Conservation (phyloP, 2,329 filamentous ascomycete genomes). For the Penicillium sp. region DNA sequence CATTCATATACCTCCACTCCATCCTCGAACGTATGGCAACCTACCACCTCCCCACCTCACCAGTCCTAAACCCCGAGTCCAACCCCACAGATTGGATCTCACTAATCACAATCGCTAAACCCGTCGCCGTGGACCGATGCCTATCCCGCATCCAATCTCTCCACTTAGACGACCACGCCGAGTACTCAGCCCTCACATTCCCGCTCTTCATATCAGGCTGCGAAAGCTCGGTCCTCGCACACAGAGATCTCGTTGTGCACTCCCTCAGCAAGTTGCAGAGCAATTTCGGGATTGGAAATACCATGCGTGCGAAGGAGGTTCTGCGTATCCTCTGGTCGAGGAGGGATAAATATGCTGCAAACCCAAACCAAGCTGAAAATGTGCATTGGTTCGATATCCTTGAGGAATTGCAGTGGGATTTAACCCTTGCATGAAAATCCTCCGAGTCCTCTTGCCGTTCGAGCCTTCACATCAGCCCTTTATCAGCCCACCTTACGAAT, state of each 20-base stretch:
- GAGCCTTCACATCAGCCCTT: no score
- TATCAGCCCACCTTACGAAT: no score
- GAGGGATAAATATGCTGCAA: slow-evolving; percentile 19
- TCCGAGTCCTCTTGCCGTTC: not conserved
- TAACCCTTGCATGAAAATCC: slow-evolving; percentile 33
- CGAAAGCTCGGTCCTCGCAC: slow-evolving; percentile 28
- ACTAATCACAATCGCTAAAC: slow-evolving; percentile 34
- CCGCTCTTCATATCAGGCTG: slow-evolving; percentile 43
- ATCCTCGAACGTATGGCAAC: slow-evolving; percentile 35
- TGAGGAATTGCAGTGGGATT: slow-evolving; percentile 37
- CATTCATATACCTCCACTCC: slow-evolving; percentile 43
- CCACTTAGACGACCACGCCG: slow-evolving; percentile 38
- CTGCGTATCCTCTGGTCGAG: slow-evolving; percentile 33
- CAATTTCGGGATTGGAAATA: slow-evolving; percentile 44
- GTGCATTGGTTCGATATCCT: slow-evolving; percentile 39
- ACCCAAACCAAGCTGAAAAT: not conserved
- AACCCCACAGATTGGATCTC: slow-evolving; percentile 10
- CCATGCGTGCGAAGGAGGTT: slow-evolving; percentile 37
- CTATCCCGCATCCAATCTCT: slow-evolving; percentile 30
- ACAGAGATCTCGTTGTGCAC: slow-evolving; percentile 31
- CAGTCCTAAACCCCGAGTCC: not conserved
- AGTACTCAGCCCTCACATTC: slow-evolving; percentile 44
- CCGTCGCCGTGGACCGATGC: slow-evolving; percentile 32
- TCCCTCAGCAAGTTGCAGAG: slow-evolving; percentile 33
- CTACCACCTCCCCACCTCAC: not conserved